Conservation (phyloP, 768 basidiomycete genomes). For the button mushroom (Agaricus bisporus) region DNA sequence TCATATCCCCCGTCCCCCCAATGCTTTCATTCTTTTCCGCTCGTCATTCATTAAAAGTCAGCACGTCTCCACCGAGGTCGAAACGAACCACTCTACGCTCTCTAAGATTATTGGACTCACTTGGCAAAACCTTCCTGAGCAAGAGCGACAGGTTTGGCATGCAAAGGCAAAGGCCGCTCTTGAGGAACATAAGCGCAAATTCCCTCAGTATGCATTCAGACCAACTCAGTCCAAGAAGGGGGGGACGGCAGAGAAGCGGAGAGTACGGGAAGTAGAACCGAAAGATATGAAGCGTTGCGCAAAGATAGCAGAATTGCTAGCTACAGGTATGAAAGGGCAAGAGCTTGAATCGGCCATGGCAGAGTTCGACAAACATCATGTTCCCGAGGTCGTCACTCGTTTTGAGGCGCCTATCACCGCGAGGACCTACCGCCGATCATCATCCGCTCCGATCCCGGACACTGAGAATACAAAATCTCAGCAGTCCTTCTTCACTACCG, state of each 20-base stretch:
- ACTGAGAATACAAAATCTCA: conserved; percentile 24
- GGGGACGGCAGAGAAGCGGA: conserved; percentile 44
- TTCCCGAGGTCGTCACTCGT: conserved; percentile 62
- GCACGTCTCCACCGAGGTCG: conserved; percentile 70
- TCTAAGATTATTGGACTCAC: conserved; percentile 83
- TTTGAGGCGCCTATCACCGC: conserved; percentile 78
- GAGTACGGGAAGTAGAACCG: conserved; percentile 60
- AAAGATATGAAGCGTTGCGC: conserved; percentile 63
- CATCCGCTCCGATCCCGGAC: conserved; percentile 50
- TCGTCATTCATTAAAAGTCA: conserved; percentile 77
- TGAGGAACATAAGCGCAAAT: conserved; percentile 73
- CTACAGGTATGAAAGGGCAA: conserved; percentile 54
- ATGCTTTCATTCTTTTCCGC: conserved; percentile 85
- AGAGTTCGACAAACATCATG: conserved; percentile 53
- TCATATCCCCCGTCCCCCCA: conserved; percentile 79
- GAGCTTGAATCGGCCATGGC: conserved; percentile 52
- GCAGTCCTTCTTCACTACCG: conserved; percentile 25
- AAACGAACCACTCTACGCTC: conserved; percentile 78
- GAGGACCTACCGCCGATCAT: conserved; percentile 62
- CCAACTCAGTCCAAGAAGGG: conserved; percentile 54
- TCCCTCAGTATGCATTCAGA: conserved; percentile 77
- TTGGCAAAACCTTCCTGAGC: conserved; percentile 72
- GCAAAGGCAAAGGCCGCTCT: conserved; percentile 67
- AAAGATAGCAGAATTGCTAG: conserved; percentile 63
- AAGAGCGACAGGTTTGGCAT: conserved; percentile 77